Conservation (phyloP, 495 filamentous ascomycete genomes). For the Neurospora discreta region DNA sequence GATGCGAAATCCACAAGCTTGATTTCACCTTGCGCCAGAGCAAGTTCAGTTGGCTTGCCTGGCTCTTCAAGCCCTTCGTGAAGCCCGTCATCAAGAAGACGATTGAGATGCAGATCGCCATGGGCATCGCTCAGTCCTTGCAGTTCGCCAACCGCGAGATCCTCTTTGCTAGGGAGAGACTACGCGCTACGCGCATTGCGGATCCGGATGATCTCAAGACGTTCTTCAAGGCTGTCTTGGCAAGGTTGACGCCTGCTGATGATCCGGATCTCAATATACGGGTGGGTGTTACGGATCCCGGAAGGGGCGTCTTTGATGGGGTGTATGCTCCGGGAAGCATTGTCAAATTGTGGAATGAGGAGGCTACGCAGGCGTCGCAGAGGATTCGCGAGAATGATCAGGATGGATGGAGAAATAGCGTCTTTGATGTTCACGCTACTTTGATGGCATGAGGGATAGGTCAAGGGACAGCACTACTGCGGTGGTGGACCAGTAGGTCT, state of each 20-base stretch:
- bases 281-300: conserved; percentile 53
- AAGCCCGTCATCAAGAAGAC: conserved; percentile 68
- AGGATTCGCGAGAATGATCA: conserved; percentile 47
- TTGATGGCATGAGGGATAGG: conserved; percentile 4
- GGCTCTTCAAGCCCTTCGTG: conserved; percentile 77
- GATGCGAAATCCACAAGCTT: conserved; percentile 77
- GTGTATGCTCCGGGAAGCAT: conserved; percentile 82
- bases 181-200: conserved; percentile 74
- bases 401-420: conserved; percentile 75
- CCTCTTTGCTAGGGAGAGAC: conserved; percentile 71
- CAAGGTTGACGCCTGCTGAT: conserved; percentile 55
- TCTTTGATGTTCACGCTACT: conserved; percentile 58
- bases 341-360: conserved; percentile 76
- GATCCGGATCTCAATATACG: conserved; percentile 63
- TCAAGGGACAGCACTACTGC: neutral
- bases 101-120: conserved; percentile 67
- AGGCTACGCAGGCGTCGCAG: conserved; percentile 54
- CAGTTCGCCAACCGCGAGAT: conserved; percentile 73
- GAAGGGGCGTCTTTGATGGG: conserved; percentile 63
- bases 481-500: neutral
- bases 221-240: conserved; percentile 70
- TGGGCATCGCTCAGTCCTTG: conserved; percentile 55
- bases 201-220: conserved; percentile 69
- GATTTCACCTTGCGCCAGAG: conserved; percentile 64
- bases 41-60: conserved; percentile 64